Base-by-base conservation (phyloP, 2,329 filamentous ascomycete species). In the Stagonosporopsis vannaccii region DNA sequence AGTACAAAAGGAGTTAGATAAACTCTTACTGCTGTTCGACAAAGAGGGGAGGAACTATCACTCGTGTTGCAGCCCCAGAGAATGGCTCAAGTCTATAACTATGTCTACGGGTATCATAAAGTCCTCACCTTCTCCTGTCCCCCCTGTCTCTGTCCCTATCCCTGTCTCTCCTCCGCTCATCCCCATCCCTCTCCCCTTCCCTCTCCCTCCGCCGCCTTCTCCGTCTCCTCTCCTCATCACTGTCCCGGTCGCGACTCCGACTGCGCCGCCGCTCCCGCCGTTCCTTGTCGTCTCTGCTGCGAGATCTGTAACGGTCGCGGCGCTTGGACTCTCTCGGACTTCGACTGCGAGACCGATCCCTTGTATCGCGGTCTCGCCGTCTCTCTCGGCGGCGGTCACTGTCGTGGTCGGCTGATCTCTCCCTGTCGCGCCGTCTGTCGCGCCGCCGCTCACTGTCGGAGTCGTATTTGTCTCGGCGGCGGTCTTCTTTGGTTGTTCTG, bases 291-390 rank as follows among this genome's bases (percentile, higher is more conserved):
- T 71, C 69, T 36, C 67, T 62, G 30, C 66, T 68, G 13, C 65
- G 52, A 15, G 64, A 67, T n/a, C 69, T 59, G 35, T 71, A 66
- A 2, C 67, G 62, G 32, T 69, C 61, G 19, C 65, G 55, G 25
- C 59, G 54, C 50, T 60, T 60, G 33, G 75, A 67, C 41, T 70
- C 59, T 48, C 75, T 65, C 8, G 75, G 71, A 40, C 70, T 65
- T 51, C 58, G 58, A 25, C 61, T 67, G 6, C 66, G 62, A 19
- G 66, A 61, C 36, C 59, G 55, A 15, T 43, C 51, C n/a, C n/a
- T n/a, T n/a, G n/a, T n/a, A n/a, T n/a, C n/a, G n/a, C n/a, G n/a
- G n/a, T n/a, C n/a, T n/a, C n/a, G n/a, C n/a, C n/a, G n/a, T n/a
- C n/a, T n/a, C n/a, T n/a, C n/a, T n/a, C n/a, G n/a, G n/a, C n/a